phyloP scores from a whole-genome alignment of 2,329 filamentous ascomycete species.

The Sclerotinia subarctica region DNA sequence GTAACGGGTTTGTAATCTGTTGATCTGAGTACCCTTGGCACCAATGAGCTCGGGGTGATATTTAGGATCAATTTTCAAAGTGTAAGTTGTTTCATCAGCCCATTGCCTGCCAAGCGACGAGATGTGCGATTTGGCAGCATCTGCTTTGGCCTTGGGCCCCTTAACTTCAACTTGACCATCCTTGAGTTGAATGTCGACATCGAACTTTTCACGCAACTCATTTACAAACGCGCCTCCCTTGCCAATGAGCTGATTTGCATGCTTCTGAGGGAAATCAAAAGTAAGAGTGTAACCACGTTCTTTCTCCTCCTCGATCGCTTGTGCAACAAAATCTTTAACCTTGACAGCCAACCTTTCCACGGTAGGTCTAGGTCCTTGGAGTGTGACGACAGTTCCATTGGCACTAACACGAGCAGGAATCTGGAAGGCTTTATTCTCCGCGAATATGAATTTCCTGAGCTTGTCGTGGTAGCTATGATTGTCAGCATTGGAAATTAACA shows the following conservation, averaged over 20 bases:
- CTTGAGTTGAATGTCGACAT: conserved; percentile 80
- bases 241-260: conserved; percentile 77
- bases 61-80: conserved; percentile 86
- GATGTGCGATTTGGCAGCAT: conserved; percentile 81
- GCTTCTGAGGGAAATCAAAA: conserved; percentile 95
- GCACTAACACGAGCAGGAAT: conserved; percentile 60
- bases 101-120: conserved; percentile 73
- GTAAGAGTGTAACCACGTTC: conserved; percentile 82
- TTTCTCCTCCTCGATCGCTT: conserved; percentile 89
- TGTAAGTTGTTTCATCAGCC: conserved; percentile 85
- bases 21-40: conserved; percentile 80
- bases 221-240: conserved; percentile 65
- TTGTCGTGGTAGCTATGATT: conserved; percentile 56
- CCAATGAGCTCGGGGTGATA: conserved; percentile 95
- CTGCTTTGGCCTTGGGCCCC: conserved; percentile 91
- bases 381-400: conserved; percentile 59
- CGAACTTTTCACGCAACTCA: conserved; percentile 63
- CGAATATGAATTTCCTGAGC: conserved; percentile 61
- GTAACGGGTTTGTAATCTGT: conserved; percentile 88
- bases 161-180: conserved; percentile 95
- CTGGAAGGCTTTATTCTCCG: conserved; percentile 58
- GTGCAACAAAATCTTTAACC: conserved; percentile 74
- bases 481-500: conserved; percentile 32
- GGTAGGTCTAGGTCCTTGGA: conserved; percentile 72
- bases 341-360: conserved; percentile 72